Conservation (phyloP, 148 eudicot species). For the Rhododendron simsii region DNA sequence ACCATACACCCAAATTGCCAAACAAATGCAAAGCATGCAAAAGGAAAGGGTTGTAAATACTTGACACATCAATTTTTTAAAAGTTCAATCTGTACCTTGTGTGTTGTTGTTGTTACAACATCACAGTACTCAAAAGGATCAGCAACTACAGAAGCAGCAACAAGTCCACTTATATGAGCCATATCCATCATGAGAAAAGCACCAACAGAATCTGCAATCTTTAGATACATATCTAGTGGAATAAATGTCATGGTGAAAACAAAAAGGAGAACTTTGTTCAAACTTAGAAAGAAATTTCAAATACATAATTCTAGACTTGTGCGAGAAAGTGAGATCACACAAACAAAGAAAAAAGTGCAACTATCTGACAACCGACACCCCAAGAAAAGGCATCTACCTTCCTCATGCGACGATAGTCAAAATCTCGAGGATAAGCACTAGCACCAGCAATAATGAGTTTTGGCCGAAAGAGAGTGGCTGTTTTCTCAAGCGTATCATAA, state of each 20-base stretch:
- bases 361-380: background rate
- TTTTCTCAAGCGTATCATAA: slow-evolving; percentile 94
- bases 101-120: slow-evolving; percentile 90
- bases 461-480: slow-evolving; percentile 75
- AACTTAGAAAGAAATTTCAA: background rate
- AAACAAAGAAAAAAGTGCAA: background rate
- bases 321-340: background rate
- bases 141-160: slow-evolving; percentile 86
- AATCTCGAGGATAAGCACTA: slow-evolving; percentile 92
- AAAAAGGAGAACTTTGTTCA: background rate
- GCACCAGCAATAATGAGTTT: slow-evolving; percentile 94
- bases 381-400: slow-evolving; percentile 38
- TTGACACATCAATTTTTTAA: background rate
- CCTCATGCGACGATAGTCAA: slow-evolving; percentile 88
- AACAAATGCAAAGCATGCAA: background rate
- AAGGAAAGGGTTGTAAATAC: background rate
- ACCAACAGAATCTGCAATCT: slow-evolving; percentile 91
- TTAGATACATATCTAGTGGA: slow-evolving; percentile 2
- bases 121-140: slow-evolving; percentile 89
- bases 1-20: background rate
- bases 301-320: too few relatives aligned
- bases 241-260: background rate
- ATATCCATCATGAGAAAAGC: slow-evolving; percentile 96
- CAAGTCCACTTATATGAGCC: slow-evolving; percentile 98
- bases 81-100: slow-evolving; percentile 53